Conservation (phyloP, 1,139 yeast genomes). For the Zygoascus sp. region DNA sequence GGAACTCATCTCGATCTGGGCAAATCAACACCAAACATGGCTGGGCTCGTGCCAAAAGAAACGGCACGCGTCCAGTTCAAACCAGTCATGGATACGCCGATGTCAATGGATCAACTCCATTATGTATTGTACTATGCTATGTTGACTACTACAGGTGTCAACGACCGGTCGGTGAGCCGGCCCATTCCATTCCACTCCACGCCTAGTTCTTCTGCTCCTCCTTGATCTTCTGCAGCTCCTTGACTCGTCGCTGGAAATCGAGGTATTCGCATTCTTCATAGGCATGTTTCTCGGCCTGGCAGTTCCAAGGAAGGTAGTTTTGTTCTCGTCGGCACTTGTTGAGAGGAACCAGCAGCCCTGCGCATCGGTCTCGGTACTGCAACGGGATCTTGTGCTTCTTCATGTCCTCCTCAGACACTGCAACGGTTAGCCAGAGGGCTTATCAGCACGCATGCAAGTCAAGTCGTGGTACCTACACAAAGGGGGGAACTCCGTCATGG, state of each 20-base stretch:
- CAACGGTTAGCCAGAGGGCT: conserved; percentile 1
- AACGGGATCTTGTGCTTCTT: conserved; percentile 75
- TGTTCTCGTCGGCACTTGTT: conserved; percentile 56
- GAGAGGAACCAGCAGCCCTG: conserved; percentile 64
- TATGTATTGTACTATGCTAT: not conserved
- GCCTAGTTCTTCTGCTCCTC: not conserved
- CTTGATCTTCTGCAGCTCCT: conserved; percentile 54
- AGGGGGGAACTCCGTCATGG: conserved; percentile 11
- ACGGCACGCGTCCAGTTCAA: no score
- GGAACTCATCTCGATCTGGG: no score
- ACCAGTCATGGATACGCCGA: no score
- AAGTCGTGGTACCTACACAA: conserved; percentile 13
- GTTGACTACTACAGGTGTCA: not conserved
- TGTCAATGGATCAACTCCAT: no score
- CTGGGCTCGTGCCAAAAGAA: no score
- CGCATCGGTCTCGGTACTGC: conserved; percentile 84
- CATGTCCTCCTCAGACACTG: conserved; percentile 81
- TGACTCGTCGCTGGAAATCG: conserved; percentile 77
- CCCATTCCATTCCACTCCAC: not conserved
- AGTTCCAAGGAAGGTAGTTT: conserved; percentile 59
- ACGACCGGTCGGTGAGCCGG: not conserved
- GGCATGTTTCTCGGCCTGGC: conserved; percentile 74
- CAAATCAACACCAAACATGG: no score
- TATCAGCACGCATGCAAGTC: no score
- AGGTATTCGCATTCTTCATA: conserved; percentile 85